Evolutionary conservation across 2,329 filamentous ascomycete species (phyloP), one percentile per base, ranked within the genome.

Genomic region (Aspergillus sp.): DNA sequence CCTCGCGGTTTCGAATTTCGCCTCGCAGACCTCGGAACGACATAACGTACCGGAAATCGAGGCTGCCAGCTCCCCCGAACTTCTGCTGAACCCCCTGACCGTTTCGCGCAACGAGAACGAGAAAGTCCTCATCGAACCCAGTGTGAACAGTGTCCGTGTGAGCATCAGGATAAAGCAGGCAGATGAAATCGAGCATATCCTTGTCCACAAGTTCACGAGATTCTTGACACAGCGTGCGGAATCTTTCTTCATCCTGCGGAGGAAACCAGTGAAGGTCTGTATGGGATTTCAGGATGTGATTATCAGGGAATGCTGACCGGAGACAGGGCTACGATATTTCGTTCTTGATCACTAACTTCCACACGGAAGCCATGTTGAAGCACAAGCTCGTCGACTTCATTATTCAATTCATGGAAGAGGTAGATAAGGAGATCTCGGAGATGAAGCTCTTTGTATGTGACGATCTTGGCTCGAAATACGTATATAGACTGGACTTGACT

Each of bases 161-260:
- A 95, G 88, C 79, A 94, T 98, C 74, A 88, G 91, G 77, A 96
- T 98, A 71, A 98, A 98, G 75, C 93, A 98, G 76, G 93, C 93
- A 52, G 93, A 98, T 69, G 93, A 98, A 74, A 98, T 97, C 62
- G 93, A 98, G 71, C 82, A 94, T 67, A 97, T 98, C 55, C 75
- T 98, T 52, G 93, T 98, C 54, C 93, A 97, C 75, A 98, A 98
- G 73, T 97, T 98, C 64, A 95, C 90, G 36, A 80, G 93, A 47
- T 98, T 98, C 77, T 73, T 98, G 72, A 96, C 88, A 35, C 91
- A 96, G 73, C 79, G 91, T 69, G 93, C 93, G 42, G 93, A 98
- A 72, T 88, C 88, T 0, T 98, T 98, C 73, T 97, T 97, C 64
- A 94, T 98, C 51, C 72, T 98, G 65, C 77, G 93, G 70, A 82